phyloP scores from a whole-genome alignment of 2,329 filamentous ascomycete species.

The Pseudopyricularia cyperi region DNA sequence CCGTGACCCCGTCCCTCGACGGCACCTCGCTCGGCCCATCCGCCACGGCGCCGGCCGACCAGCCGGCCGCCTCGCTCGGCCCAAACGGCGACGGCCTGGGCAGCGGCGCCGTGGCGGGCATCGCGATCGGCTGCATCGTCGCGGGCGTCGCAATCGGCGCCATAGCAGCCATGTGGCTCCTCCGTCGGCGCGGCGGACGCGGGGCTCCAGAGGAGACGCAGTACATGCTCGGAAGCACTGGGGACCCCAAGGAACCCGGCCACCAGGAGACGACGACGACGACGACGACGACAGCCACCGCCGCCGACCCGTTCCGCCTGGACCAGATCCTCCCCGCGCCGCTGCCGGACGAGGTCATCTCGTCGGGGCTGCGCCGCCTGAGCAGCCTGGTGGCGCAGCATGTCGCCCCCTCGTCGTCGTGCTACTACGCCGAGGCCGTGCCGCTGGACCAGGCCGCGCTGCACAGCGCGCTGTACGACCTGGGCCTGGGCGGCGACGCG shows the following conservation, averaged over 20 bases:
- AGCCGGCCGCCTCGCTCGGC: not conserved
- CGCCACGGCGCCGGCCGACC: not conserved
- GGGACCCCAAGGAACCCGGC: not conserved
- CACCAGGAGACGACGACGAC: not conserved
- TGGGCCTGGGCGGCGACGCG: slow-evolving; percentile 13
- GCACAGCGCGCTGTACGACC: slow-evolving; percentile 10
- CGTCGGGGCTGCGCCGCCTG: slow-evolving; percentile 18
- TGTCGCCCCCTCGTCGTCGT: slow-evolving; percentile 22
- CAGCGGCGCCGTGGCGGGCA: slow-evolving; percentile 13
- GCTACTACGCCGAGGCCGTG: slow-evolving; percentile 20
- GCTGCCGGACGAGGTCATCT: slow-evolving; percentile 21
- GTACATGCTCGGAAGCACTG: not conserved
- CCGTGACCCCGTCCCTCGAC: not conserved
- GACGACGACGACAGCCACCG: not conserved
- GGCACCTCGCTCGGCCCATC: not conserved
- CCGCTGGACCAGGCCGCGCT: slow-evolving; percentile 8
- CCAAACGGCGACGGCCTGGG: slow-evolving; percentile 3
- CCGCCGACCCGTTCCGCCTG: slow-evolving; percentile 8
- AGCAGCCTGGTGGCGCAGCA: slow-evolving; percentile 23
- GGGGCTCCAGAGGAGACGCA: slow-evolving; percentile 4
- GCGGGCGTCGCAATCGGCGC: slow-evolving; percentile 10
- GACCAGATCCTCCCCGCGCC: slow-evolving; percentile 22
- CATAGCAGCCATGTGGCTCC: slow-evolving; percentile 13
- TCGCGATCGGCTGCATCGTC: slow-evolving; percentile 15
- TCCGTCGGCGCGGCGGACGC: slow-evolving; percentile 6